Evolutionary conservation across 2,329 filamentous ascomycete species (phyloP), one percentile per base, ranked within the genome.

Genomic region (Xylaria sp.): DNA sequence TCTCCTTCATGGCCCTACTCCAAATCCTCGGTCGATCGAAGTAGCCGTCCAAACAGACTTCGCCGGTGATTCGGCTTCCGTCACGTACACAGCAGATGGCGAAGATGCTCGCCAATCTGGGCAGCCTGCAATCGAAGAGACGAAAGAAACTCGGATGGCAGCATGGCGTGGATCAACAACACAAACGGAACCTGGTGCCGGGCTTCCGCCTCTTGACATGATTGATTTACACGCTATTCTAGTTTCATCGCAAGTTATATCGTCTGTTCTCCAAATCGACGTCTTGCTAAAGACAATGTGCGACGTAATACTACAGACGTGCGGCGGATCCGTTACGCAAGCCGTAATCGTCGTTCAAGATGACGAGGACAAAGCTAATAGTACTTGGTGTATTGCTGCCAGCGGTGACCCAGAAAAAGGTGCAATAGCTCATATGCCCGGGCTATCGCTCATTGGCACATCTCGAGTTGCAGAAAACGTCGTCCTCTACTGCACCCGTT

Each of bases 211-310:
- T 32, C 85, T 95, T 61, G 92, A 95, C 80, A 94, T 95, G 90
- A 90, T 95, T 75, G 92, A 94, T 78, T 79, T 94, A 69, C 90
- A 92, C 50, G 91, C 90, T 27, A 94, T 95, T 67, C 83, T 95
- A 14, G 89, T 92, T 73, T 93, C 90, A 2, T 93, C 91, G 9
- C 92, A 94, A 76, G 87, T 94, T 51, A 90, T 95, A 51, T 94
- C 92, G 4, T 94, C 92, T 17, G 91, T 94, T 59, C 80, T 95
- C 11, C 87, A 92, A 71, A 88, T 94, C 12, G 92, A 94, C 71
- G 87, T 91, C 73, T 84, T 95, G 3, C 85, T 94, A 69, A 90
- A 91, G 75, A 94, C 92, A 50, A 93, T 95, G 89, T 93, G 91
- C 73, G 89, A 93, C 69, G 92, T 94, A 69, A 93, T 94, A 57